Evolutionary conservation across 1,139 yeast species (phyloP), one percentile per base, ranked within the genome.

Genomic region (Candida neerlandica): DNA sequence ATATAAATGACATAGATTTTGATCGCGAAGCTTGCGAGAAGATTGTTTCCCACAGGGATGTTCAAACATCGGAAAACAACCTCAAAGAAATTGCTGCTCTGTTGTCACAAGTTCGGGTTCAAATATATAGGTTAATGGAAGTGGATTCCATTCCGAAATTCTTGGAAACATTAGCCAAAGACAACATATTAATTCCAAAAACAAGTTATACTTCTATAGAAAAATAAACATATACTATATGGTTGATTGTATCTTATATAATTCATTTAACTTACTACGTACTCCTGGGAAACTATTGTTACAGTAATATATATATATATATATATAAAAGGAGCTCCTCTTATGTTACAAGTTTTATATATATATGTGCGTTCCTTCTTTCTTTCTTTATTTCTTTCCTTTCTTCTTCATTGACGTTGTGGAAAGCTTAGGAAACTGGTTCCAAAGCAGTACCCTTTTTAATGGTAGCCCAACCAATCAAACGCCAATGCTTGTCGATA

Each of bases 401-500:
- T 14, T 4, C 12, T 29, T 29, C 4, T 30, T 30, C 33, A 12
- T 30, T 12, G 33, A 30, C 5, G 33, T 6, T n/a, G 15, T 12
- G 33, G 19, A 18, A 7, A 3, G 23, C 16, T 46, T 46, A 55
- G 41, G 77, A 73, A 63, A 73, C 65, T 49, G 95, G 94, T 66
- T 87, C 94, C 68, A 88, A 80, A 51, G 90, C 85, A 55, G 91
- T 85, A 74, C 99, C 99, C 75, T 90, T 91, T 76, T 90, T 89
- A 69, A 95, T 94, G 50, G 97, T 90, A 60, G 99, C 99, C 99
- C 99, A 95, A 63, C 99, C 99, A 76, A 95, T 95, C 71, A 95
- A 82, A 81, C 99, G 95, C 97, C 98, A 95, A 74, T 95, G 99
- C 83, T 92, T 94, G 69, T 94, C 99, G 63, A 95, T 95, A 84